Base-by-base conservation (phyloP, 345 rosid species). In the Tarenaya hassleriana region DNA sequence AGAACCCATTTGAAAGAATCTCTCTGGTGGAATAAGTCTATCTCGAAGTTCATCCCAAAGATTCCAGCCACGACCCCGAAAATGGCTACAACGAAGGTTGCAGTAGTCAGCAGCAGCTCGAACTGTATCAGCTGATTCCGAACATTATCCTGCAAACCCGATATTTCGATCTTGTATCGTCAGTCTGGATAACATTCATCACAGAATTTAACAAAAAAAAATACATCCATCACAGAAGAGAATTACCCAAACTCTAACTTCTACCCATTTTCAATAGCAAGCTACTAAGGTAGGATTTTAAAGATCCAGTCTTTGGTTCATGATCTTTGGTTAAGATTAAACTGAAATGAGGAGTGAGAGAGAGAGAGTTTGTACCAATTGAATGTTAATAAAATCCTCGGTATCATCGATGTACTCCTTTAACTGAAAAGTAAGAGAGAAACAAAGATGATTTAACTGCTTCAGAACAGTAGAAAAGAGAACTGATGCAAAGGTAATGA, bases 321-420 rank as follows among this genome's bases (percentile, higher is more conserved):
- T 24, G 29, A 24, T 24, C 29, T 24, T 5, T 5, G 29, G 5
- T n/a, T 24, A 40, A 1, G 8, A 10, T 40, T 40, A 41, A 15
- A 11, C 4, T 15, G 15, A 44, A 41, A 50, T 43, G 34, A 45
- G 41, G 31, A 32, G 10, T 37, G 12, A 16, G 5, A 33, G n/a
- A n/a, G n/a, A n/a, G n/a, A n/a, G n/a, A 33, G 7, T 33, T 41
- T 53, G 16, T 76, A 81, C 92, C 88, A 92, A 75, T 78, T 92
- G 97, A 70, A 92, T 92, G 75, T 92, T 92, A 46, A 92, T 85
- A 74, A 92, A 88, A 71, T 88, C 98, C 71, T 88, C 98, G 4
- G 97, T 92, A 60, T 84, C 95, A 58, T 88, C 97, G 42, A 92
- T 92, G 72, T 85, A 92, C 71, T 92, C 98, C 79, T 92, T 92